Evolutionary conservation across 2,329 filamentous ascomycete genomes (phyloP), one percentile per base, ranked within the genome.

Genomic region (Elsinoe perseae): DNA sequence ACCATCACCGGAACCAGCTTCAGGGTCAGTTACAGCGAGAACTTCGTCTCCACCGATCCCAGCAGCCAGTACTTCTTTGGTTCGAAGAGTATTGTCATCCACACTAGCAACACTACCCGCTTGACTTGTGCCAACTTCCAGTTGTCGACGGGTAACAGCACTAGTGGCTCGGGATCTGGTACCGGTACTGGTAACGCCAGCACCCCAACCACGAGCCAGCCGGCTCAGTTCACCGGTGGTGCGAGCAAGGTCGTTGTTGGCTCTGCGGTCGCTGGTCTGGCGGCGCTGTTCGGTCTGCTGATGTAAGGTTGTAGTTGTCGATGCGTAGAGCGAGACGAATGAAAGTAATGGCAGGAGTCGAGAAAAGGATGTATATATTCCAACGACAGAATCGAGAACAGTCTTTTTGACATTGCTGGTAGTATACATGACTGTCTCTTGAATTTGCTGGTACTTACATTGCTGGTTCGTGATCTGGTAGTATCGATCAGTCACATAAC

Each of bases 51-150:
- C 3, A 77, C 82, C 28, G 64, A 72, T 42, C 66, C 74, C 12
- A 77, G 75, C 32, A 69, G 74, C 38, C 74, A 73, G 5, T 73
- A 79, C 52, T 87, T 82, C 73, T 80, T 87, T 58, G 20, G 67
- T 65, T 54, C 59, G 61, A 21, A 69, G 63, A n/a, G 64, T 62
- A 25, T 68, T 65, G 57, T 69, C 65, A 56, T 69, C 65, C 36
- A 69, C 63, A 21, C 66, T 64, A 9, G 55, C 58, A 44, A 61
- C 57, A 18, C 60, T 58, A 50, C 18, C 54, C n/a, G 56, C 59
- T 32, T 56, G 34, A 56, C 53, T 44, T 56, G 53, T 20, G 53
- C 53, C 9, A 56, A 56, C 27, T 56, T 56, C 21, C 10, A 14
- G 18, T 4, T 56, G 12, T 18, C 32, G 8, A 46, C 14, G 25